Conservation (phyloP, 192 early-diverging fungal species). For the Entomortierella chlamydospora region DNA sequence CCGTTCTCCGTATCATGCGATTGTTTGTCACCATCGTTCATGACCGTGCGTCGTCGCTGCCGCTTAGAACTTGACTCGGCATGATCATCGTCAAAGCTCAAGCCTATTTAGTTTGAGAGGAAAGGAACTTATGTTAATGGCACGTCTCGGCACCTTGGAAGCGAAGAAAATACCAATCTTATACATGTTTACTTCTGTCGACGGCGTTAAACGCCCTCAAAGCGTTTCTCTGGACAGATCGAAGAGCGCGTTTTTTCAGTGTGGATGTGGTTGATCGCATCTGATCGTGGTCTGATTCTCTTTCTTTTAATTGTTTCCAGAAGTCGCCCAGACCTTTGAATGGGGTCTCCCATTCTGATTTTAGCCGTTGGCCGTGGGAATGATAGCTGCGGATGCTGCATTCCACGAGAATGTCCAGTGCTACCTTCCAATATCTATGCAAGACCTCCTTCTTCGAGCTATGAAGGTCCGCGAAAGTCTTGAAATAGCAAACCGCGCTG, state of each 20-base stretch:
- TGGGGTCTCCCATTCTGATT: constrained; percentile 14
- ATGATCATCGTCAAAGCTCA: constrained; percentile 3
- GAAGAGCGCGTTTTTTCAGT: not conserved
- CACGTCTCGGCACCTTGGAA: not conserved
- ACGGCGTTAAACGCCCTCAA: constrained; percentile 24
- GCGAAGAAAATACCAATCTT: constrained; percentile 2
- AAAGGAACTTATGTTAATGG: not conserved
- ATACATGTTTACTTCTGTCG: constrained; percentile 12
- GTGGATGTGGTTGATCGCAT: constrained; percentile 7
- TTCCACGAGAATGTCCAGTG: not conserved
- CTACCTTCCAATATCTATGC: constrained; percentile 9
- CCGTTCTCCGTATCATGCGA: not conserved
- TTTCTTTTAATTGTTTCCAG: constrained; percentile 10
- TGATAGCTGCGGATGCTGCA: not conserved
- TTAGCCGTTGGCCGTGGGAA: not conserved
- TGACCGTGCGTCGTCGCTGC: not conserved
- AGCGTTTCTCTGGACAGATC: constrained; percentile 1
- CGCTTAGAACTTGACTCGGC: constrained; percentile 5
- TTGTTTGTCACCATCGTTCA: constrained; percentile 2
- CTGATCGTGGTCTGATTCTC: constrained; percentile 7
- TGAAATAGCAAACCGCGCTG: constrained; percentile 15
- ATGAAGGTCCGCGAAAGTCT: constrained; percentile 21
- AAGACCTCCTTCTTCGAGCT: constrained; percentile 13
- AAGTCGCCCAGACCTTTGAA: constrained; percentile 13
- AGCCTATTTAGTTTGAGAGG: not conserved